Conservation (phyloP, 1,284 basidiomycete species). For the Taiwanofungus camphoratus region DNA sequence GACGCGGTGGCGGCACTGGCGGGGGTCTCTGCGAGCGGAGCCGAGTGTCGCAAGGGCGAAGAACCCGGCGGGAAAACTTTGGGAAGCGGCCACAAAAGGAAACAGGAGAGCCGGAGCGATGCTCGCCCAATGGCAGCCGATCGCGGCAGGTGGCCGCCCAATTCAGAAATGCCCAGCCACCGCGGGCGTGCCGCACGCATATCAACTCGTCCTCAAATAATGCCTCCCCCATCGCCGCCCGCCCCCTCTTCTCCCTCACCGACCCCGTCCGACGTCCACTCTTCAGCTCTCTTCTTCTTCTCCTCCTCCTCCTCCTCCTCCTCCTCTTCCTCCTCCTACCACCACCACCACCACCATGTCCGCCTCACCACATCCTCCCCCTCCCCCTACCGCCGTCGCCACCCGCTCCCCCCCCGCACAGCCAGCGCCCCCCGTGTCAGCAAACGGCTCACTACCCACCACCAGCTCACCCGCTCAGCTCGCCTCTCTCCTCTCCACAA, state of each 20-base stretch:
- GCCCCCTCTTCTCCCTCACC: constrained; percentile 16
- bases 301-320: constrained; percentile 2
- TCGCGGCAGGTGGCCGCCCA: constrained; percentile 6
- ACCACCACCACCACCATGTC: constrained; percentile 5
- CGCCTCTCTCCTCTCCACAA: constrained; percentile 47
- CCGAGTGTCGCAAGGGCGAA: constrained; percentile 10
- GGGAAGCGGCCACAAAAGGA: constrained; percentile 15
- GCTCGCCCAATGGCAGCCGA: not conserved
- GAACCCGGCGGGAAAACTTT: constrained; percentile 12
- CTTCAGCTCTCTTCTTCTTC: constrained; percentile 1
- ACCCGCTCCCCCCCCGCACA: constrained; percentile 24
- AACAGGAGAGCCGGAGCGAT: constrained; percentile 9
- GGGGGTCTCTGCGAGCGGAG: constrained; percentile 3
- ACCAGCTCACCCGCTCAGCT: constrained; percentile 39
- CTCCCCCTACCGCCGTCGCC: constrained; percentile 22
- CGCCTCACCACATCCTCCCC: constrained; percentile 9
- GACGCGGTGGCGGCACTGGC: constrained; percentile 9
- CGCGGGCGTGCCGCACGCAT: constrained; percentile 18
- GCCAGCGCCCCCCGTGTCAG: constrained; percentile 15
- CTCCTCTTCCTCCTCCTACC: constrained; percentile 4
- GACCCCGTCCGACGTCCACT: constrained; percentile 12
- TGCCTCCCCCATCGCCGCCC: constrained; percentile 20
- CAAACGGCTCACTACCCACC: constrained; percentile 10
- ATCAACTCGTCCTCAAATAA: constrained; percentile 21
- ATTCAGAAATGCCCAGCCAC: constrained; percentile 9